A percentile compares a stretch with the other conserved stretches of the same genome.
phyloP scores from a whole-genome alignment of 495 filamentous ascomycete species.

The Annulohypoxylon nitens region DNA sequence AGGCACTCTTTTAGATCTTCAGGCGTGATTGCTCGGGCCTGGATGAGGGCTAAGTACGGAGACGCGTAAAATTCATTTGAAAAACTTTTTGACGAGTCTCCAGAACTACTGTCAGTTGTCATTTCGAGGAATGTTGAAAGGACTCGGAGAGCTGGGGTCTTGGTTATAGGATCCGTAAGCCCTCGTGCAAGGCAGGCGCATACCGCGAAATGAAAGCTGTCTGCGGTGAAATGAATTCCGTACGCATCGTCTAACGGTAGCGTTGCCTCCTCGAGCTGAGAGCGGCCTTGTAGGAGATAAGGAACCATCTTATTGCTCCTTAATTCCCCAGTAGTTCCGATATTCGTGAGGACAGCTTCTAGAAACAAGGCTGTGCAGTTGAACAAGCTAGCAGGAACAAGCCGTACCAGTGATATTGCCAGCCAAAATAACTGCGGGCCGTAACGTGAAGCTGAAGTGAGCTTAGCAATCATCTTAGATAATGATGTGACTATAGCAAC shows the following conservation, averaged over 20 bases:
- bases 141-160: conserved; percentile 65
- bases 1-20: conserved; percentile 66
- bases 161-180: conserved; percentile 70
- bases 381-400: conserved; percentile 69
- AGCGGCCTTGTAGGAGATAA: conserved; percentile 68
- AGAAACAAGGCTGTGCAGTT: conserved; percentile 72
- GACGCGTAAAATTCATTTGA: conserved; percentile 56
- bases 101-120: conserved; percentile 58
- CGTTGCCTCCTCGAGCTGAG: conserved; percentile 69
- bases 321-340: conserved; percentile 68
- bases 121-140: conserved; percentile 72
- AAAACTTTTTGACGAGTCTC: conserved; percentile 36
- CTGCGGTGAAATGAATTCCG: conserved; percentile 70
- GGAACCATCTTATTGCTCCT: conserved; percentile 68
- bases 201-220: conserved; percentile 74
- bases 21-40: conserved; percentile 58
- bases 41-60: conserved; percentile 66
- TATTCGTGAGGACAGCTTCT: conserved; percentile 71
- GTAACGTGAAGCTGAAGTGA: conserved; percentile 72
- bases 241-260: conserved; percentile 70
- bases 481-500: conserved; percentile 72
- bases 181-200: conserved; percentile 71
- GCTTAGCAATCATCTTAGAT: conserved; percentile 77
- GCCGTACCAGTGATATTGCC: conserved; percentile 72
- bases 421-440: conserved; percentile 77